A percentile compares a stretch with the other conserved stretches of the same genome.
phyloP scores from a whole-genome alignment of 2,329 filamentous ascomycete species.

The Phaeosphaeria sp. region DNA sequence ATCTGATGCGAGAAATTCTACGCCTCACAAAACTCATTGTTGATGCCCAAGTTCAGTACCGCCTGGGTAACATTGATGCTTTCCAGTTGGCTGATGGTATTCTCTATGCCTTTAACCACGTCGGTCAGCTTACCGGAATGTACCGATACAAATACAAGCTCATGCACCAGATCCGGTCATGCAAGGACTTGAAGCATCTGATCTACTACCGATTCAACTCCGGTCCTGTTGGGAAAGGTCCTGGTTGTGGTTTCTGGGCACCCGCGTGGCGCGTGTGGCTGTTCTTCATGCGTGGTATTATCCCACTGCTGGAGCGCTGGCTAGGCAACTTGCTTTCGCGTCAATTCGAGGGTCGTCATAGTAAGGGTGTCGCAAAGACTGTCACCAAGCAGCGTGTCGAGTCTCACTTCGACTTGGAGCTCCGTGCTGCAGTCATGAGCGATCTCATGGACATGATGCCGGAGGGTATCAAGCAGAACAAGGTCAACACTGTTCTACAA shows the following conservation, averaged over 20 bases:
- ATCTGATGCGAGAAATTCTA: conserved; percentile 97
- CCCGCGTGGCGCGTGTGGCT: conserved; percentile 99
- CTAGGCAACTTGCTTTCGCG: conserved; percentile 94
- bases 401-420: conserved; percentile 96
- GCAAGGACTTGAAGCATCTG: conserved; percentile 98
- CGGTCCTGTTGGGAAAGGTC: conserved; percentile 93
- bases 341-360: conserved; percentile 97
- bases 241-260: conserved; percentile 98
- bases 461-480: conserved; percentile 98
- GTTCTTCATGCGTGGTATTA: conserved; percentile 99
- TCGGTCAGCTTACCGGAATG: conserved; percentile 98
- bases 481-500: conserved; percentile 96
- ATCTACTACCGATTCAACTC: conserved; percentile 99
- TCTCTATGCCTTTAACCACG: conserved; percentile 98
- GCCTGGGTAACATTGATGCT: conserved; percentile 95
- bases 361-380: conserved; percentile 98
- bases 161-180: conserved; percentile 99
- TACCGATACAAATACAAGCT: conserved; percentile 99
- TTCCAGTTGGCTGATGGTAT: conserved; percentile 99
- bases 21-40: conserved; percentile 97
- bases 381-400: conserved; percentile 99
- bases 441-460: conserved; percentile 99
- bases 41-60: conserved; percentile 97
- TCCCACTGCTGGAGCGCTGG: conserved; percentile 95
- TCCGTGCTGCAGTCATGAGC: conserved; percentile 97